Percentiles rank a stretch among this genome's conserved stretches.
Conservation (phyloP, 805 yeast genomes). For the Cyberlindnera misumaiensis region DNA sequence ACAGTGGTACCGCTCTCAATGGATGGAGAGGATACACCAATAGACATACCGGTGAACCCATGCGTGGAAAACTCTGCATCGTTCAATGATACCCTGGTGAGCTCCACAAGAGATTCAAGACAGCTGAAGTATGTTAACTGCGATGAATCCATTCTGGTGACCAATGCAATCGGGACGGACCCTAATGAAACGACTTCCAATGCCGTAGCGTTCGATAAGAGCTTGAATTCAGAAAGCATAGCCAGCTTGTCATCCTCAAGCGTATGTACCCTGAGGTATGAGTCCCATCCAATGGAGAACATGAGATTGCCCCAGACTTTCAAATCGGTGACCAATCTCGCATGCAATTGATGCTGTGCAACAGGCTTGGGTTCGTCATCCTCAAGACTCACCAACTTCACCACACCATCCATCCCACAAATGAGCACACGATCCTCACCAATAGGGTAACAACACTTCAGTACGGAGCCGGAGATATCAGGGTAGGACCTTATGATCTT, state of each 20-base stretch:
- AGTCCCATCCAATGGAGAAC: constrained; percentile 58
- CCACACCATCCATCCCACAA: constrained; percentile 49
- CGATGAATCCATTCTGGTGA: constrained; percentile 57
- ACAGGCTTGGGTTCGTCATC: constrained; percentile 4
- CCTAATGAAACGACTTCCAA: constrained; percentile 30
- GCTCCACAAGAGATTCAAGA: constrained; percentile 24
- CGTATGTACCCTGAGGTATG: constrained; percentile 31
- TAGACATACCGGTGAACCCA: constrained; percentile 52
- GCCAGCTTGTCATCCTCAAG: constrained; percentile 17
- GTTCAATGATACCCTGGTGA: constrained; percentile 51
- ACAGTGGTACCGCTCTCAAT: constrained; percentile 26
- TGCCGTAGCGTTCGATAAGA: constrained; percentile 48
- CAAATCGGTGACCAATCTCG: constrained; percentile 31
- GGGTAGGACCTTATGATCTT: constrained; percentile 2
- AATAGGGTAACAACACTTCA: constrained; percentile 29
- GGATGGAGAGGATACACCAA: constrained; percentile 23
- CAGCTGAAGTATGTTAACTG: constrained; percentile 39
- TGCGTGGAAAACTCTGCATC: constrained; percentile 66
- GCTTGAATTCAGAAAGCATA: constrained; percentile 25
- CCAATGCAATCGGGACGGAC: constrained; percentile 33
- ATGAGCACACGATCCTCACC: constrained; percentile 26
- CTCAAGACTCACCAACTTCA: constrained; percentile 22
- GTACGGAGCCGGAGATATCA: constrained; percentile 21
- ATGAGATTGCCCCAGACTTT: constrained; percentile 30
- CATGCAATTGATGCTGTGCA: constrained; percentile 28